Evolutionary conservation across 2,329 filamentous ascomycete species (phyloP).

Genomic region (Paradendryphiella salina): DNA sequence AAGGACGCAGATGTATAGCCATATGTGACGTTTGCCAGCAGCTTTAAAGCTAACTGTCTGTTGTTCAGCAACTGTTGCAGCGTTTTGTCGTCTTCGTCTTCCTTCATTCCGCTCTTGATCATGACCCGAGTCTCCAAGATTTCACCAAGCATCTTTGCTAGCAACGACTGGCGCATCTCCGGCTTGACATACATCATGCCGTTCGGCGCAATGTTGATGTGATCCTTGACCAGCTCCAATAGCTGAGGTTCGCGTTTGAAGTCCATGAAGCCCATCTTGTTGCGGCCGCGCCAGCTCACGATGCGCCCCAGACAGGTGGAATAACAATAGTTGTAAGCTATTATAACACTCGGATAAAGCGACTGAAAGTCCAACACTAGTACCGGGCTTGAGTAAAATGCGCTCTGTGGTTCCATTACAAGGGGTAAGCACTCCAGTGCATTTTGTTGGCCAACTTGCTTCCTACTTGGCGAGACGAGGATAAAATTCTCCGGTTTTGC

Average conservation of each 20-base stretch:
- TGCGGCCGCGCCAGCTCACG: conserved; percentile 81
- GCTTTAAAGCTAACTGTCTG: conserved; percentile 87
- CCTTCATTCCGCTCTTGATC: conserved; percentile 97
- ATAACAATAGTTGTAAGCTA: conserved; percentile 98
- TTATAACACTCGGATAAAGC: conserved; percentile 96
- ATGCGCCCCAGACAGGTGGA: conserved; percentile 92
- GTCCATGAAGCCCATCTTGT: conserved; percentile 93
- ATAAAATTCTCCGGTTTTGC: conserved; percentile 96
- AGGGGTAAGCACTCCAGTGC: conserved; percentile 90
- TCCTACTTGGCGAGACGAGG: conserved; percentile 83
- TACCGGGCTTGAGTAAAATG: conserved; percentile 87
- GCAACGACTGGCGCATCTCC: conserved; percentile 81
- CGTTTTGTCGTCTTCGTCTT: conserved; percentile 82
- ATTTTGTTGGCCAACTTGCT: conserved; percentile 92
- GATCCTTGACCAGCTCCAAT: conserved; percentile 75
- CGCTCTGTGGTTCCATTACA: conserved; percentile 96
- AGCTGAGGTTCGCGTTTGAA: conserved; percentile 77
- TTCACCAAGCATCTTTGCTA: conserved; percentile 95
- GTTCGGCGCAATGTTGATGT: conserved; percentile 92
- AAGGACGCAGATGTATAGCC: conserved; percentile 97
- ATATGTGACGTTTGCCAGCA: conserved; percentile 98
- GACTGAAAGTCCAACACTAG: conserved; percentile 95
- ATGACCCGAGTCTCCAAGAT: conserved; percentile 95
- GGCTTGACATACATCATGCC: conserved; percentile 94
- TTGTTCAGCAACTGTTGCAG: conserved; percentile 90